Conservation (phyloP, 192 early-diverging fungal species). For the Backusella liffmaniae region DNA sequence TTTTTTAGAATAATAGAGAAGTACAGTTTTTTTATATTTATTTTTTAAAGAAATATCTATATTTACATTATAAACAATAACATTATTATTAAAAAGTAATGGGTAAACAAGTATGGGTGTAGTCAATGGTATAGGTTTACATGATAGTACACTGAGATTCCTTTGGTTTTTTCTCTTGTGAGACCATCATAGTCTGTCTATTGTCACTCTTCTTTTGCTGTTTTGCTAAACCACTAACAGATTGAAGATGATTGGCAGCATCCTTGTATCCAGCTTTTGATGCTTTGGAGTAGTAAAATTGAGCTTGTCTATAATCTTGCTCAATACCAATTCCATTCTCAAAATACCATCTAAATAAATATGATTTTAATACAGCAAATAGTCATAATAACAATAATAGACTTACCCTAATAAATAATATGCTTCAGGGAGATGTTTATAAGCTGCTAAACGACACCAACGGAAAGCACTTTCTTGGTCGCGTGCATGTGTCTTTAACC, state of each 20-base stretch:
- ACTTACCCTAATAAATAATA: conserved; percentile 14
- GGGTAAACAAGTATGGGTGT: not conserved
- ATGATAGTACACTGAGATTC: not conserved
- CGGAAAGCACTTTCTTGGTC: conserved; percentile 3
- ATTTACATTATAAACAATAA: not conserved
- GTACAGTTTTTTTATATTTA: not conserved
- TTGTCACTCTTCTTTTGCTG: conserved; percentile 4
- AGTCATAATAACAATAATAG: not conserved
- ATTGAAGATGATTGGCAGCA: not conserved
- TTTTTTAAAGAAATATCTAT: conserved; percentile 9
- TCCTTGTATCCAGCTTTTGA: conserved; percentile 20
- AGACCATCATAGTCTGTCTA: not conserved
- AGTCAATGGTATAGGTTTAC: not conserved
- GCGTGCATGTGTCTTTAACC: not conserved
- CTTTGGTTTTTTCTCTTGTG: not conserved
- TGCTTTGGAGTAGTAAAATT: conserved; percentile 21
- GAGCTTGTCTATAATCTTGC: conserved; percentile 19
- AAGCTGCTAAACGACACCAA: conserved; percentile 8
- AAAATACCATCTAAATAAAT: conserved; percentile 25
- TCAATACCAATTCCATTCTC: conserved; percentile 25
- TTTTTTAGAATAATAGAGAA: not conserved
- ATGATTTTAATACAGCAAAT: not conserved
- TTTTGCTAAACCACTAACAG: not conserved
- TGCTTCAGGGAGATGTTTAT: conserved; percentile 3
- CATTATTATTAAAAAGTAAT: conserved; percentile 3